Base-by-base conservation (phyloP, 1,139 yeast genomes). In the Lodderomyces parapsilosis region DNA sequence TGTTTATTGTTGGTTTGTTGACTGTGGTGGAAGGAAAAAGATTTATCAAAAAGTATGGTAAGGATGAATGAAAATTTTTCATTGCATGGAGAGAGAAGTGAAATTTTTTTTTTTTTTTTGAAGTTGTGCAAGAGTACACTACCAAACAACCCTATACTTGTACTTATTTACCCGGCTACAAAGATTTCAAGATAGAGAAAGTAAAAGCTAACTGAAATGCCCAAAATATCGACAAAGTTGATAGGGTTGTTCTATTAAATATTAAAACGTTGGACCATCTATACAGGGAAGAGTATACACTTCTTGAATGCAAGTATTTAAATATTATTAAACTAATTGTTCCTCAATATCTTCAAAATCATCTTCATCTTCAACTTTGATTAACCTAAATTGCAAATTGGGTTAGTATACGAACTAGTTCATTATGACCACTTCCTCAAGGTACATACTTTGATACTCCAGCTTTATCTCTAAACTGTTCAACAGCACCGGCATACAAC, bases 401-500 rank as follows among this genome's bases (percentile, higher is more conserved):
- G n/a, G 70, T 65, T 64, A 65, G 70, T 65, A 46, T 24, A 28
- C 6, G n/a, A 9, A 20, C 5, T 14, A 7, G 20, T n/a, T 13
- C 6, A 19, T 17, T 5, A 6, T 6, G 19, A 20, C 22, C 6
- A n/a, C 6, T 9, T 10, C 13, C 17, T 18, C 19, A 28, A 28
- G 22, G 51, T 55, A 76, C 81, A 46, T 62, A 76, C 81, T 77
- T 79, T 33, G 81, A 69, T 11, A 86, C 91, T 11, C 93, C 91
- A 14, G 95, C 87, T 55, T 83, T 83, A 43, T 78, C 83, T 59
- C 93, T 74, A 49, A 90, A 76, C 53, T 83, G 66, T 57, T 90
- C 96, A 22, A 87, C 78, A 0, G 96, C 95, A 2, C 94, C 96
- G 1, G 96, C 97, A 56, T 87, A 90, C 40, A 87, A 66, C 96